phyloP scores from a whole-genome alignment of 108 stramenopile genomes.

The Skeletonema menzelii region DNA sequence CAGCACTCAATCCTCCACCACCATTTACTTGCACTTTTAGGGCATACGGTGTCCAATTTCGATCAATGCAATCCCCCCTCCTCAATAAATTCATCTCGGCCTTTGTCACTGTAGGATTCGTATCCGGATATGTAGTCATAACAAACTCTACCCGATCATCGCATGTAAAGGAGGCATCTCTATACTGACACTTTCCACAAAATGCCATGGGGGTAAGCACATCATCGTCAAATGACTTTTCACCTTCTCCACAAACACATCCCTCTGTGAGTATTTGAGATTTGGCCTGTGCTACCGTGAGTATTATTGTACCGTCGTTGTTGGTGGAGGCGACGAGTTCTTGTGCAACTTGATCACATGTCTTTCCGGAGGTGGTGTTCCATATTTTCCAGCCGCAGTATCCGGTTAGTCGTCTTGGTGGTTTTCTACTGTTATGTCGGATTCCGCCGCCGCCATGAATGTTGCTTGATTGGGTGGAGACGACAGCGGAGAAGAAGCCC shows the following conservation, averaged over 20 bases:
- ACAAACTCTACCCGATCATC: slow-evolving; percentile 2
- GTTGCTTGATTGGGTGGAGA: too few relatives aligned
- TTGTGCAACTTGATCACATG: neutral
- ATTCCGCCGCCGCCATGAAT: too few relatives aligned
- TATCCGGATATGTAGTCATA: neutral
- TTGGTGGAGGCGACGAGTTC: neutral
- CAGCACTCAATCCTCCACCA: neutral
- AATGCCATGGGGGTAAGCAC: neutral
- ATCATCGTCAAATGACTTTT: neutral
- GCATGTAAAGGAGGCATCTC: neutral
- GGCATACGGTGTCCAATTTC: slow-evolving; percentile 1
- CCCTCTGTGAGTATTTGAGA: neutral
- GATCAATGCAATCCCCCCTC: neutral
- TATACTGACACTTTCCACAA: neutral
- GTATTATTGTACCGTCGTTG: too few relatives aligned
- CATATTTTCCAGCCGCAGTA: slow-evolving; percentile 1
- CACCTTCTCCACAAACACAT: neutral
- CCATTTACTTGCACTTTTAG: neutral
- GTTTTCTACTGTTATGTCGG: too few relatives aligned
- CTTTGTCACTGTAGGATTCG: neutral
- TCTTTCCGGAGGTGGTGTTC: neutral
- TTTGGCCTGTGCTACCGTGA: neutral
- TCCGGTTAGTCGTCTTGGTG: neutral
- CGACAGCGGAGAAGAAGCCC: too few relatives aligned
- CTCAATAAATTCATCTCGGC: neutral